Evolutionary conservation across 129 eudicot species (phyloP).

Genomic region (Heracleum sosnowskyi): DNA sequence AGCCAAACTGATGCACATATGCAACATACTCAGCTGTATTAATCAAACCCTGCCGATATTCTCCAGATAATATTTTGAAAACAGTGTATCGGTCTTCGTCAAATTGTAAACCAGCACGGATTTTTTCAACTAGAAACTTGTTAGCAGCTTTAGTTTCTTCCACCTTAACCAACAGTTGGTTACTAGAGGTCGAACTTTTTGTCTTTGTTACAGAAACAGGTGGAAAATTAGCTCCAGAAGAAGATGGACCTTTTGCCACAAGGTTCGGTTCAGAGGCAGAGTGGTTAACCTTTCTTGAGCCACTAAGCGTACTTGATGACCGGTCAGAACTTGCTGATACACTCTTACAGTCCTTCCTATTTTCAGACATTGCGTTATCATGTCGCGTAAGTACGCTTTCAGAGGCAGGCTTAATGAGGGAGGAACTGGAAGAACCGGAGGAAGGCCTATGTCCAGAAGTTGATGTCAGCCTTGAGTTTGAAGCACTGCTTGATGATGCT

Average conservation of each 20-base stretch:
- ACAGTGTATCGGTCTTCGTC: constrained; percentile 21
- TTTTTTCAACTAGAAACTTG: constrained; percentile 23
- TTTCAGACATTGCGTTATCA: neutral
- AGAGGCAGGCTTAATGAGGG: neutral
- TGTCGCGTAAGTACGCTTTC: neutral
- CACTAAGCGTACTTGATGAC: neutral
- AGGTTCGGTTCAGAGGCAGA: constrained; percentile 15
- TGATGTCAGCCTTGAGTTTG: constrained; percentile 5
- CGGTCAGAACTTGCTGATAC: constrained; percentile 10
- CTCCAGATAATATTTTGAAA: constrained; percentile 24
- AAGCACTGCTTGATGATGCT: constrained; percentile 1
- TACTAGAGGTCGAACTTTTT: constrained; percentile 4
- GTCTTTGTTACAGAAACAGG: constrained; percentile 17
- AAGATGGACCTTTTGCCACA: constrained; percentile 1
- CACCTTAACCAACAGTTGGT: constrained; percentile 4
- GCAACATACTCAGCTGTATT: constrained; percentile 22
- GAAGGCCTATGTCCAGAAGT: neutral
- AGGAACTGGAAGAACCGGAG: constrained; percentile 6
- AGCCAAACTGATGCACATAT: constrained; percentile 30
- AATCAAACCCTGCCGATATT: constrained; percentile 24
- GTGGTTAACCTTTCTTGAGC: constrained; percentile 1
- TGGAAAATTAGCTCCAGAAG: constrained; percentile 10
- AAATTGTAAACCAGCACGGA: constrained; percentile 19
- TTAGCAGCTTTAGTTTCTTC: constrained; percentile 22
- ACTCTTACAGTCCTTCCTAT: neutral